A percentile compares a stretch with the other conserved stretches of the same genome.
These are phyloP conservation scores for Geotrichum armillariae DNA, from an alignment of 1,139 yeast genomes.

Conservation along the genomic window DNA sequence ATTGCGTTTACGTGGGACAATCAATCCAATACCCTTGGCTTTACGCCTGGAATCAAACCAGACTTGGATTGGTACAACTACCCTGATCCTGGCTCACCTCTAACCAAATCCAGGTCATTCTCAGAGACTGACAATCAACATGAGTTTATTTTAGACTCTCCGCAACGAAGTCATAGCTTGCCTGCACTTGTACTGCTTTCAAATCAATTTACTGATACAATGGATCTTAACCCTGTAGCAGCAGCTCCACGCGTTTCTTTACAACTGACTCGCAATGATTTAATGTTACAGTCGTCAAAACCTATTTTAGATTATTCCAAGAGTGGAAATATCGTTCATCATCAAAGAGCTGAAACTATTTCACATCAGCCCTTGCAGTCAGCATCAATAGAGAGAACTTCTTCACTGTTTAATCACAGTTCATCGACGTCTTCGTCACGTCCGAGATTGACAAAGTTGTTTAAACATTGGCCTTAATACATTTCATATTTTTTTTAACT, in stretches of 20 bases:
- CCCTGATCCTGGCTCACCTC: neutral
- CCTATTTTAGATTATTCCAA: neutral
- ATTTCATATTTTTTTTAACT: neutral
- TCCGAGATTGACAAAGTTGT: neutral
- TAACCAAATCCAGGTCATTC: neutral
- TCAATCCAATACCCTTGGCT: neutral
- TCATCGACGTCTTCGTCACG: neutral
- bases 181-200: neutral
- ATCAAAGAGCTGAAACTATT: neutral
- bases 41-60: constrained; percentile 9
- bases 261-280: neutral
- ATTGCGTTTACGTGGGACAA: constrained; percentile 3
- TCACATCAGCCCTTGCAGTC: neutral
- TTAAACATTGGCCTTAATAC: neutral
- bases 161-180: neutral
- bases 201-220: neutral
- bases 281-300: neutral
- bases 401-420: neutral
- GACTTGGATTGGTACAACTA: constrained; percentile 7
- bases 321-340: neutral
- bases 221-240: neutral
- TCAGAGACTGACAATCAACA: neutral
- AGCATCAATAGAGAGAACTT: no score
- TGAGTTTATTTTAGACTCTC: constrained; percentile 7
- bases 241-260: neutral